A percentile compares a stretch with the other conserved stretches of the same genome.
These are phyloP conservation scores for Odontarrhena argentea DNA, from an alignment of 345 rosid genomes.

Conservation along the genomic window DNA sequence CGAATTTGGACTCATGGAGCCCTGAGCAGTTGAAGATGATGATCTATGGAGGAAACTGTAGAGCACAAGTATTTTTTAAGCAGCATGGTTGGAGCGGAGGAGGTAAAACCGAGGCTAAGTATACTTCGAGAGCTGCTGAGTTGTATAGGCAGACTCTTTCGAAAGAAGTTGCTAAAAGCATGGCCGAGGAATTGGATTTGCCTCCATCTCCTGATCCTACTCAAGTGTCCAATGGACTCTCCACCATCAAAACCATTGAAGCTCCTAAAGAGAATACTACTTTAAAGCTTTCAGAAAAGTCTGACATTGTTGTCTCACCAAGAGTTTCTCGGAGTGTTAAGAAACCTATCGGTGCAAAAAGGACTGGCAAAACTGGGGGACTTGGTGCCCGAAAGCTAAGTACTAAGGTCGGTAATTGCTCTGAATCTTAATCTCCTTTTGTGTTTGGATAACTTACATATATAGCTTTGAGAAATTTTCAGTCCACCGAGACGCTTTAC, in stretches of 20 bases:
- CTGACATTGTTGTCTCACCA: conserved; percentile 52
- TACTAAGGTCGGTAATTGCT: conserved; percentile 52
- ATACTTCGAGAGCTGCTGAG: conserved; percentile 96
- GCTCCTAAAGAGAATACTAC: conserved; percentile 50
- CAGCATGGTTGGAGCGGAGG: conserved; percentile 96
- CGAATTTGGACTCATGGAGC: conserved; percentile 94
- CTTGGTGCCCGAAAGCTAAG: conserved; percentile 93
- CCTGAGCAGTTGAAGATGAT: conserved; percentile 83
- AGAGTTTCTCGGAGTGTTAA: conserved; percentile 65
- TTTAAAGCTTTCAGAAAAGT: conserved; percentile 51
- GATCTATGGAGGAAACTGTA: conserved; percentile 88
- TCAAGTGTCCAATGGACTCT: conserved; percentile 60
- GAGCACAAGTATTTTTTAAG: conserved; percentile 90
- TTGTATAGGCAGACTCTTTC: conserved; percentile 77
- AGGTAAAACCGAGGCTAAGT: conserved; percentile 91
- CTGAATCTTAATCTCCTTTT: not conserved
- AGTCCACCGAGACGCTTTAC: conserved; percentile 84
- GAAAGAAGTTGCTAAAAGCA: conserved; percentile 87
- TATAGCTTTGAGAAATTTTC: conserved; percentile 27
- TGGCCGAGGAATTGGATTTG: conserved; percentile 55
- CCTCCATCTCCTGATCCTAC: conserved; percentile 75
- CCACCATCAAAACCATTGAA: conserved; percentile 53
- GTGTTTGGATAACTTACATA: not conserved
- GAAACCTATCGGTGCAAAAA: conserved; percentile 88
- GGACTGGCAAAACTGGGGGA: conserved; percentile 74